Evolutionary conservation across 768 basidiomycete genomes (phyloP), one percentile per base, ranked within the genome.

Genomic region (Lanmaoa rubissima): DNA sequence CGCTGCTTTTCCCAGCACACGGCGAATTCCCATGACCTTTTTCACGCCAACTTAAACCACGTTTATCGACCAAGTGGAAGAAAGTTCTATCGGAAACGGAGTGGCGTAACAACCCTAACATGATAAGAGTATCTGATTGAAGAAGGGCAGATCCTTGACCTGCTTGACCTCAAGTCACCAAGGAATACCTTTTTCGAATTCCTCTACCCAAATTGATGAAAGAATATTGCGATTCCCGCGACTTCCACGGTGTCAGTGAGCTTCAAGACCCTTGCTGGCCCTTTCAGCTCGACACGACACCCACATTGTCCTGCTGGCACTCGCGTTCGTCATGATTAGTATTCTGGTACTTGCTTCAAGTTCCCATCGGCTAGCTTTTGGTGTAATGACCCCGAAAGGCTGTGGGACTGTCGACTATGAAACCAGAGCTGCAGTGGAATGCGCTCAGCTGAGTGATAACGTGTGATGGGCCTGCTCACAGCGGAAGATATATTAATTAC

Each of bases 311-410:
- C 42, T 38, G 59, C 55, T 56, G 50, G 55, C 52, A 38, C 26
- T 26, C 21, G 19, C 3, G 14, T 36, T 24, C 6, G 39, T 46
- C 17, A 32, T 31, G 21, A n/a, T 21, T 2, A 26, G 26, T 5
- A 13, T 16, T 16, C 11, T 40, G 31, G 14, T 21, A n/a, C 16
- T n/a, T 43, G 21, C 26, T 24, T 24, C 21, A 24, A 24, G 21
- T 54, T 62, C 53, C 57, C 61, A 64, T 41, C 61, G 62, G 61
- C 46, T 53, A 28, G 16, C 17, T 11, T 26, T 44, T 16, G 52
- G 28, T 28, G 38, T n/a, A 35, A 49, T 53, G 46, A 14, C 8
- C 21, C 32, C 46, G 46, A 26, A 16, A 14, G 17, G 9, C 8
- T 36, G 34, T 43, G 49, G 16, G 48, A 49, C 17, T 4, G 36